phyloP scores from a whole-genome alignment of 2,329 filamentous ascomycete species.

The Ophiostoma ulmi region DNA sequence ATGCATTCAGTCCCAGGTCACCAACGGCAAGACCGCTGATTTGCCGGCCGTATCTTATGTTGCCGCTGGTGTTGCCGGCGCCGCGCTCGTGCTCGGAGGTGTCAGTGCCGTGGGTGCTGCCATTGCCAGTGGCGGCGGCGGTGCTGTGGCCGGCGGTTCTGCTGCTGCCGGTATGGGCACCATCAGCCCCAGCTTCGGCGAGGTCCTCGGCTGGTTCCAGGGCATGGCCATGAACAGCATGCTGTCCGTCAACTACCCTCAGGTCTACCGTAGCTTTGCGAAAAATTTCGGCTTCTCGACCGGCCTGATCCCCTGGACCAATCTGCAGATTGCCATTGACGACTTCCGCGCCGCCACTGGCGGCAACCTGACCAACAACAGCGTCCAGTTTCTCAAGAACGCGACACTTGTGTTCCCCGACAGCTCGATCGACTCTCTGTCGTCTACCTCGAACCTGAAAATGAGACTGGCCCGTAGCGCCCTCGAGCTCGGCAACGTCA shows the following conservation, averaged over 20 bases:
- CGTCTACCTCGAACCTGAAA: constrained; percentile 38
- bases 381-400: constrained; percentile 67
- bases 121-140: constrained; percentile 45
- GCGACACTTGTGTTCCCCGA: constrained; percentile 68
- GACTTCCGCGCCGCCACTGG: constrained; percentile 73
- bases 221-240: constrained; percentile 93
- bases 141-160: constrained; percentile 44
- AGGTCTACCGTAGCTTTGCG: constrained; percentile 80
- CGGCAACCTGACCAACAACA: constrained; percentile 79
- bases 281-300: constrained; percentile 93
- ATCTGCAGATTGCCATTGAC: constrained; percentile 77
- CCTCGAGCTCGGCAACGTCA: constrained; percentile 41
- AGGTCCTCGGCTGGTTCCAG: constrained; percentile 87
- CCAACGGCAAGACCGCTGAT: constrained; percentile 78
- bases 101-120: constrained; percentile 53
- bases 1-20: constrained; percentile 75
- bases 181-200: constrained; percentile 75
- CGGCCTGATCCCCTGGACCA: constrained; percentile 76
- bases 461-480: constrained; percentile 52
- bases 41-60: constrained; percentile 75
- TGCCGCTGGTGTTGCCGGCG: constrained; percentile 79
- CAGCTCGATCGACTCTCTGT: constrained; percentile 43
- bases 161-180: constrained; percentile 51
- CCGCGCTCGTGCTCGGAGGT: constrained; percentile 68
- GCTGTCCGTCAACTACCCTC: constrained; percentile 83